Percentiles rank a stretch among this genome's conserved stretches.
phyloP scores from a whole-genome alignment of 75 land plant species.

The Ceratopteris richardii region DNA sequence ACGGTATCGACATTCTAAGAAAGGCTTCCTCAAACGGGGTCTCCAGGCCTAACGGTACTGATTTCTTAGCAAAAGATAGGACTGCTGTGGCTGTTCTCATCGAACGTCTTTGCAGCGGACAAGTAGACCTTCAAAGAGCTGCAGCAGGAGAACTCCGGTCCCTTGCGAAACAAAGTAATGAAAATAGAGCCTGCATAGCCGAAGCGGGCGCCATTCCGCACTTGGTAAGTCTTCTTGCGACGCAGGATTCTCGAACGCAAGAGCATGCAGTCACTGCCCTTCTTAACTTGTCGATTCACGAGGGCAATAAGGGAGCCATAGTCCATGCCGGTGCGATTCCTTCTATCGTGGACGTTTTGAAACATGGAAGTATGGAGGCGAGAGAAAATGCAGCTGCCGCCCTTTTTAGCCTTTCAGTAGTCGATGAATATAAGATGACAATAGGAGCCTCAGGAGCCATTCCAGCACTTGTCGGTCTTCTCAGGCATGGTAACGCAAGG shows the following conservation, averaged over 20 bases:
- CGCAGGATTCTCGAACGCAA: constrained; percentile 56
- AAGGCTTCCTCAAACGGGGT: constrained; percentile 17
- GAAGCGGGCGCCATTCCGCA: constrained; percentile 84
- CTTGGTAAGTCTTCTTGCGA: constrained; percentile 52
- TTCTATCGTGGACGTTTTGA: constrained; percentile 68
- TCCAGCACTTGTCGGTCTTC: constrained; percentile 60
- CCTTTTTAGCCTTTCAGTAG: constrained; percentile 78
- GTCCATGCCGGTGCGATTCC: constrained; percentile 70
- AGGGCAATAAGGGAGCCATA: constrained; percentile 64
- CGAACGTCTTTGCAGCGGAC: constrained; percentile 27
- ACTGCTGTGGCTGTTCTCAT: constrained; percentile 30
- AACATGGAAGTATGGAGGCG: constrained; percentile 73
- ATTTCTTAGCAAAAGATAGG: constrained; percentile 30
- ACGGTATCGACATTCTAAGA: constrained; percentile 59
- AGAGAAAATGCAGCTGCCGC: constrained; percentile 98
- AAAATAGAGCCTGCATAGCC: constrained; percentile 76
- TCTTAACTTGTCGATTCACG: constrained; percentile 77
- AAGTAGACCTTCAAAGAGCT: constrained; percentile 55
- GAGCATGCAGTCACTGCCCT: constrained; percentile 97
- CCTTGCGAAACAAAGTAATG: constrained; percentile 71
- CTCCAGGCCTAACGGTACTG: constrained; percentile 9
- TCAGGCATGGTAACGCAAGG: constrained; percentile 61
- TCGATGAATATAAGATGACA: constrained; percentile 67
- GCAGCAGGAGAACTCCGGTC: constrained; percentile 77
- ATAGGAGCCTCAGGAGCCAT: constrained; percentile 82